Evolutionary conservation across 2,329 filamentous ascomycete species (phyloP), one percentile per base, ranked within the genome.

Genomic region (Neopestalotiopsis rosae): DNA sequence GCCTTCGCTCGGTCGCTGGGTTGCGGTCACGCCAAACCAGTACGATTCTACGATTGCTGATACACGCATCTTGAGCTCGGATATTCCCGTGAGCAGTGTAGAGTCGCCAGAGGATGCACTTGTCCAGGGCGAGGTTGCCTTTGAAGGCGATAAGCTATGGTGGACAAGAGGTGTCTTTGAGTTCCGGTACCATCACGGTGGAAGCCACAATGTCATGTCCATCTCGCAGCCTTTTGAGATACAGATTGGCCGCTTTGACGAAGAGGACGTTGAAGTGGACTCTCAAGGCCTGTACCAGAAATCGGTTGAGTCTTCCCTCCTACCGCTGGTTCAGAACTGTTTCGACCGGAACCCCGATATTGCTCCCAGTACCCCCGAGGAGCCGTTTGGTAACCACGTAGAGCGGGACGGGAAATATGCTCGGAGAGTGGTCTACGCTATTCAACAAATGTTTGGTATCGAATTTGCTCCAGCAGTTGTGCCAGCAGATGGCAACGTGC

Each of bases 101-200:
- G 83, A 84, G 0, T 83, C 85, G 2, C 59, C 59, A n/a, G 86
- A 87, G 3, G 82, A 81, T 20, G 86, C 92, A 68, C 86, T 91
- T 72, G 88, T 94, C 4, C 87, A 88, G 13, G 96, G 96, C 58
- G 94, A 97, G 78, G 91, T 98, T 76, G 81, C 94, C 13, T 98
- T 99, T 77, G 86, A 91, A 10, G 95, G 96, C 62, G 95, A 98
- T 82, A 97, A 97, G 82, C 87, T 98, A 2, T 99, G 94, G 91
- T 99, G 96, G 96, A 97, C 93, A 0, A 93, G 95, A 70, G 96
- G 96, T 67, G 93, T 97, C 3, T 99, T 97, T 77, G 96, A 99
- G 77, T 97, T 99, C 84, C 91, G 96, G 56, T 98, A 98, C 81
- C 96, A 99, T 81, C 96, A 99, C 81, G 91, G 94, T 74, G 94